These are phyloP conservation scores for Rhodamnia rubescens DNA, from an alignment of 345 rosid genomes.

Conservation along the genomic window DNA sequence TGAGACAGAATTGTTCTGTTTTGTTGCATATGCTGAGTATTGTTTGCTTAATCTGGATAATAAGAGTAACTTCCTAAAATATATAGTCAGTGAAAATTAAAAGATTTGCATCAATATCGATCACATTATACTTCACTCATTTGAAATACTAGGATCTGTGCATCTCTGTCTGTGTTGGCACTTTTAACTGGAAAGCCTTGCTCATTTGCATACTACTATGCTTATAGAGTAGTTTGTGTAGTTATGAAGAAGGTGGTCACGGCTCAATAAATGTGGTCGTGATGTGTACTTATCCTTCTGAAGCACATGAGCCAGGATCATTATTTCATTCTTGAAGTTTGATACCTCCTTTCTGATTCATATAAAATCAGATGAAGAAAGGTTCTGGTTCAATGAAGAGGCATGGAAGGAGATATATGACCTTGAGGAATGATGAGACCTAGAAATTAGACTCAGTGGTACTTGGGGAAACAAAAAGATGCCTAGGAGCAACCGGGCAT, in stretches of 20 bases:
- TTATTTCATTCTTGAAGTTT: background rate
- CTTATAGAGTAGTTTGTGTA: background rate
- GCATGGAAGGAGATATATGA: background rate
- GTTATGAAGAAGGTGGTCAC: background rate
- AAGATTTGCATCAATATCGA: background rate
- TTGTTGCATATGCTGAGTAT: background rate
- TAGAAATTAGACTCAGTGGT: too few species aligned
- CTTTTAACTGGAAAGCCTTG: background rate
- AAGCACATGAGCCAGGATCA: background rate
- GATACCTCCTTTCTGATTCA: background rate
- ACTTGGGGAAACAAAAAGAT: too few species aligned
- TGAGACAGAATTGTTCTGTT: background rate
- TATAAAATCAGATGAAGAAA: background rate
- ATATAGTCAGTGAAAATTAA: background rate
- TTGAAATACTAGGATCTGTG: background rate
- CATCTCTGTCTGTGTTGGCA: background rate
- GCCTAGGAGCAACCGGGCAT: background rate
- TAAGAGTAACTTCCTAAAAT: background rate
- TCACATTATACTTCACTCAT: background rate
- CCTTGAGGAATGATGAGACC: background rate
- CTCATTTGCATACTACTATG: background rate
- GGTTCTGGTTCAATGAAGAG: background rate
- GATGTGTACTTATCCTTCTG: background rate
- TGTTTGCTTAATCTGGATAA: background rate
- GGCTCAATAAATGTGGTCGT: background rate